A percentile compares a stretch with the other conserved stretches of the same genome.
phyloP scores from a whole-genome alignment of 2,329 filamentous ascomycete genomes.

The Neobulgaria alba region DNA sequence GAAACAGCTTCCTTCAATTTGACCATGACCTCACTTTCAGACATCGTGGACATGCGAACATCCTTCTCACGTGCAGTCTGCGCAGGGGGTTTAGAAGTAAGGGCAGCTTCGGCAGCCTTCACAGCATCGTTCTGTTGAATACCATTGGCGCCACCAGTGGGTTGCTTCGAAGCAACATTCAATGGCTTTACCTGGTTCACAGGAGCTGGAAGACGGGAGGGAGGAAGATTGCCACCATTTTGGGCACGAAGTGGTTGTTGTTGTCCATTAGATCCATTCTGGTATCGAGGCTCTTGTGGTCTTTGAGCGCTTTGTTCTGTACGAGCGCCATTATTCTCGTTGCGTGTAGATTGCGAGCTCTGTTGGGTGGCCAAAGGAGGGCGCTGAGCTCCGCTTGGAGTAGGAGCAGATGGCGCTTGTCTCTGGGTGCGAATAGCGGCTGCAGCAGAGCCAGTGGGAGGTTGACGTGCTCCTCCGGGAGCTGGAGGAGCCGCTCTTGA shows the following conservation, averaged over 20 bases:
- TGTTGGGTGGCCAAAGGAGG: slow-evolving; percentile 42
- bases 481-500: slow-evolving; percentile 76
- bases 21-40: slow-evolving; percentile 93
- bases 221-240: slow-evolving; percentile 37
- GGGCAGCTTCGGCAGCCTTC: slow-evolving; percentile 81
- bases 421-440: slow-evolving; percentile 60
- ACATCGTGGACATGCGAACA: slow-evolving; percentile 97
- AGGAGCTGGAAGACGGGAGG: slow-evolving; percentile 48
- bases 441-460: slow-evolving; percentile 44
- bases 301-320: slow-evolving; percentile 34
- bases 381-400: slow-evolving; percentile 33
- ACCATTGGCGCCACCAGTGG: slow-evolving; percentile 27
- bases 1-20: slow-evolving; percentile 91
- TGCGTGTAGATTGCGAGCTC: slow-evolving; percentile 37
- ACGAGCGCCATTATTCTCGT: slow-evolving; percentile 30
- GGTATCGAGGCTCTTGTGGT: slow-evolving; percentile 26
- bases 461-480: slow-evolving; percentile 41
- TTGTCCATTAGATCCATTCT: slow-evolving; percentile 34
- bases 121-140: slow-evolving; percentile 53
- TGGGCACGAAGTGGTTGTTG: slow-evolving; percentile 32
- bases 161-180: slow-evolving; percentile 64
- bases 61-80: slow-evolving; percentile 67
- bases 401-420: slow-evolving; percentile 68
- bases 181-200: slow-evolving; percentile 58
- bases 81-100: slow-evolving; percentile 71